Percentiles rank a stretch among this genome's conserved stretches.
Evolutionary conservation across 2,329 filamentous ascomycete genomes (phyloP).

Genomic region (Thielaviopsis euricoi): DNA sequence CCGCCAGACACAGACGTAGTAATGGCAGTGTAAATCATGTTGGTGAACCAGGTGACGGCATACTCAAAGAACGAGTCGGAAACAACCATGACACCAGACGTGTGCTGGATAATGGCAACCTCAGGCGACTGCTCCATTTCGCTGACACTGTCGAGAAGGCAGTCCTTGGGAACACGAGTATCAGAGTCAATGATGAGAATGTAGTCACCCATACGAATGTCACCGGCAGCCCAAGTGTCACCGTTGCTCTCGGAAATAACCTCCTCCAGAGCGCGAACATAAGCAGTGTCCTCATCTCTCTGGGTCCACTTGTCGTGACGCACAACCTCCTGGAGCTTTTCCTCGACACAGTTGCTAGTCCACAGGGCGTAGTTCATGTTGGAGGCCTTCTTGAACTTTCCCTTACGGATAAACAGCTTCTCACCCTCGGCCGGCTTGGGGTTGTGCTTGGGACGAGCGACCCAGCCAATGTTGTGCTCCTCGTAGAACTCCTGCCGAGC

Average conservation of each 20-base stretch:
- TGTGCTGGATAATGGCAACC: constrained; percentile 56
- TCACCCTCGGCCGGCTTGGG: constrained; percentile 29
- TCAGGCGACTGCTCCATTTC: constrained; percentile 57
- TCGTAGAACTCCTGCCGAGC: constrained; percentile 34
- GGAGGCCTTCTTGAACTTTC: constrained; percentile 49
- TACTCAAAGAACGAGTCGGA: constrained; percentile 58
- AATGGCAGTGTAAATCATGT: constrained; percentile 61
- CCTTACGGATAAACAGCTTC: constrained; percentile 34
- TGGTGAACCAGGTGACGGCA: constrained; percentile 59
- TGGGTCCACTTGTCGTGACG: constrained; percentile 27
- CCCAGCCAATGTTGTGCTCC: constrained; percentile 41
- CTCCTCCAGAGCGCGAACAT: constrained; percentile 30
- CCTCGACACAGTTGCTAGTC: constrained; percentile 45
- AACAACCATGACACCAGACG: constrained; percentile 63
- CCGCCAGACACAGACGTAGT: constrained; percentile 53
- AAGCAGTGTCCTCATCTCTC: constrained; percentile 31
- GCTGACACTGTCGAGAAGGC: constrained; percentile 49
- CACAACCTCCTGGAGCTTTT: constrained; percentile 30
- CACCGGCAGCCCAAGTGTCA: constrained; percentile 41
- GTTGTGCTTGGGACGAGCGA: constrained; percentile 34
- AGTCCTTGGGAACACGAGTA: constrained; percentile 51
- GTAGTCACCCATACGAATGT: constrained; percentile 44
- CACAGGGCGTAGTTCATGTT: constrained; percentile 54
- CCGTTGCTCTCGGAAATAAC: constrained; percentile 34
- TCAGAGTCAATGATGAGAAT: constrained; percentile 54